These are phyloP conservation scores for Lodderomyces elongisporus DNA, from an alignment of 1,139 yeast species.

Conservation along the genomic window DNA sequence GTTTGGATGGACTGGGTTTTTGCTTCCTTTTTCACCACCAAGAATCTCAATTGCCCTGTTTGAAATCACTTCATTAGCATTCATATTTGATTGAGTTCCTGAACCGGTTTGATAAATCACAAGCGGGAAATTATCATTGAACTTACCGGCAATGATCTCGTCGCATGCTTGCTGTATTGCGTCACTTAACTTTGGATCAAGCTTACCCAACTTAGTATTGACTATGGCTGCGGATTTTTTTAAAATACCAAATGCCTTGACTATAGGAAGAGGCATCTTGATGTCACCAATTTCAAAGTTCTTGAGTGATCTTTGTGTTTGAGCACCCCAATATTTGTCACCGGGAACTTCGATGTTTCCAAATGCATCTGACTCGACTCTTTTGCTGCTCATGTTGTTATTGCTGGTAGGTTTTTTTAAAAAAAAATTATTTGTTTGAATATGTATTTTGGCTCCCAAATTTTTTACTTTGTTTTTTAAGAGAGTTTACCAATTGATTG, in stretches of 20 bases:
- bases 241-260: conserved; percentile 80
- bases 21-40: conserved; percentile 82
- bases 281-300: conserved; percentile 90
- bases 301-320: conserved; percentile 80
- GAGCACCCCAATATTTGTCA: conserved; percentile 90
- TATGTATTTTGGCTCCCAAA: neutral
- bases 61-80: conserved; percentile 91
- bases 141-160: conserved; percentile 81
- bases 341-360: conserved; percentile 83
- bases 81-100: conserved; percentile 95
- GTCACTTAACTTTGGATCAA: conserved; percentile 68
- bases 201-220: conserved; percentile 64
- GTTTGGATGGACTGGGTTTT: conserved; percentile 88
- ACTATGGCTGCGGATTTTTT: conserved; percentile 90
- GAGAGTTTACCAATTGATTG: too few species aligned
- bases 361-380: conserved; percentile 85
- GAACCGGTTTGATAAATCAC: conserved; percentile 96
- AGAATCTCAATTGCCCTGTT: conserved; percentile 89
- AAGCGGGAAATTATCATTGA: conserved; percentile 85
- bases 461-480: too few species aligned
- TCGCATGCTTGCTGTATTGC: conserved; percentile 87
- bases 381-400: conserved; percentile 6
- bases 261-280: conserved; percentile 79
- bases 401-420: too few species aligned
- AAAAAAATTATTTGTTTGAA: neutral